Evolutionary conservation across 106 monocot genomes (phyloP), one percentile per base, ranked within the genome.

Genomic region (Dendrobium nobile): DNA sequence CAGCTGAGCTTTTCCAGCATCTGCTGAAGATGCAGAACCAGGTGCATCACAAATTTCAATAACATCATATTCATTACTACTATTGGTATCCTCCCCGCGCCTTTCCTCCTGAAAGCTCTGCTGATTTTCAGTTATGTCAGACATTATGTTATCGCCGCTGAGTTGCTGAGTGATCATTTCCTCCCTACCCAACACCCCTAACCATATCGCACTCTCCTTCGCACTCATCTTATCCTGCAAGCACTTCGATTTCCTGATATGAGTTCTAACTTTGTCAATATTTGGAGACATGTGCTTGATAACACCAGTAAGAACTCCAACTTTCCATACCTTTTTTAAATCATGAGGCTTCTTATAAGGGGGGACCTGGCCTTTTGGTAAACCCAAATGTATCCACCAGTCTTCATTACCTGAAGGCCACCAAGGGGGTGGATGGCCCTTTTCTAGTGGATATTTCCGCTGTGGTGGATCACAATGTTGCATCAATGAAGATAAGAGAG

Each of bases 211-310:
- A 67, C 95, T 95, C 85, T 98, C 98, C 83, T 95, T 93, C 0
- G 95, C 98, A 55, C 86, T 99, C 98, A 99, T 99, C 79, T 99
- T 99, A 80, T 95, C 98, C 84, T 99, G 98, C 84, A 99, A 91
- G 79, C 95, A 95, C 81, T 99, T 99, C 22, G 94, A 95, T 85
- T 99, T 99, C 65, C 88, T 80, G 6, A 99, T 87, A 86, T 88
- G 91, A 5, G 83, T 89, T 82, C 83, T 91, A 11, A 99, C 91
- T 77, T 99, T 99, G 16, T 85, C 89, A 77, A 95, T 89, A 86
- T 95, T 91, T 18, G 98, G 98, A 55, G 94, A 91, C 98, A 99
- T 95, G 78, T 99, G 98, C 86, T 99, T 99, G 27, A 99, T 93
- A 13, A 99, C 94, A 59, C 84, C 87, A 0, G 89, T 93, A 10